Conservation (phyloP, 805 yeast species). For the Phaffomyces antillensis region DNA sequence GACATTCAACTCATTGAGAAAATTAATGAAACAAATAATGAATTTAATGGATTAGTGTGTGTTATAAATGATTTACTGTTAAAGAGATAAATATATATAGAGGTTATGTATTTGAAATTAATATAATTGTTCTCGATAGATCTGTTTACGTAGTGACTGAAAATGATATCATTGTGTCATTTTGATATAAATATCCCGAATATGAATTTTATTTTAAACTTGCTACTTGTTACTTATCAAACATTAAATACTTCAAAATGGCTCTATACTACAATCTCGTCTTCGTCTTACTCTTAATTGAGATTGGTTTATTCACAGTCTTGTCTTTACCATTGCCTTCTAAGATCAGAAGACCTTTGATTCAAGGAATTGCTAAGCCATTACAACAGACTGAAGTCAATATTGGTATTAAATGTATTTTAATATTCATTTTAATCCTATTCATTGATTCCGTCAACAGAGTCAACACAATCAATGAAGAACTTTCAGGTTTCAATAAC, state of each 20-base stretch:
- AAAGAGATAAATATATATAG: background rate
- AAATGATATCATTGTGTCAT: too few relatives aligned
- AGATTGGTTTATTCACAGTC: slow-evolving; percentile 70
- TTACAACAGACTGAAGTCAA: slow-evolving; percentile 66
- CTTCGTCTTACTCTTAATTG: slow-evolving; percentile 69
- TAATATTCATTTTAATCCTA: slow-evolving; percentile 76
- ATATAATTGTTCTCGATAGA: too few relatives aligned
- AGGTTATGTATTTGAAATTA: too few relatives aligned
- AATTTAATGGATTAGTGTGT: too few relatives aligned
- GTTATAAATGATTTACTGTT: background rate
- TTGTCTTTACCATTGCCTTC: slow-evolving; percentile 86
- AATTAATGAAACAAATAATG: too few relatives aligned
- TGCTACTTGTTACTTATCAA: too few relatives aligned
- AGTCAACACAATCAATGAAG: slow-evolving; percentile 61
- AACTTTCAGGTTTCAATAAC: slow-evolving; percentile 35
- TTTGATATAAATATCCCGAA: too few relatives aligned
- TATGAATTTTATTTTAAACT: too few relatives aligned
- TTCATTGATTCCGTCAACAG: slow-evolving; percentile 87
- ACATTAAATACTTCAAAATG: slow-evolving; percentile 12
- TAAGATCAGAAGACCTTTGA: slow-evolving; percentile 57
- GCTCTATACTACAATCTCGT: slow-evolving; percentile 32
- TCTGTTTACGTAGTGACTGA: too few relatives aligned
- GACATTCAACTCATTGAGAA: slow-evolving; percentile 85
- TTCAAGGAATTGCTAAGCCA: slow-evolving; percentile 57
- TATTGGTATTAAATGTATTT: slow-evolving; percentile 70